phyloP scores from a whole-genome alignment of 768 basidiomycete species.

The Pisolithus sp. region DNA sequence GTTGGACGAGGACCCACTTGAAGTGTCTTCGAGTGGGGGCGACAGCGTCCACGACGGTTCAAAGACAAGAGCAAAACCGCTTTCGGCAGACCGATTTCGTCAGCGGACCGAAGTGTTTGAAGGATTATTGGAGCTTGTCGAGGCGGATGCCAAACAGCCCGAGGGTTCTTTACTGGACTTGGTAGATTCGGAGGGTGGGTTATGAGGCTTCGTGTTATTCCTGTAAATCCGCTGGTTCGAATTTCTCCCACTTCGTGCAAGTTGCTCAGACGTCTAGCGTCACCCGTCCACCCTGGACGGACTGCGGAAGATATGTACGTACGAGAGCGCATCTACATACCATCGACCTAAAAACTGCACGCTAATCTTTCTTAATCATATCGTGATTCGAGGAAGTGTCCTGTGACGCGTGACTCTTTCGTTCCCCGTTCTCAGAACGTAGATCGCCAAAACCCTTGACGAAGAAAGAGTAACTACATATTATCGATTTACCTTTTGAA shows the following conservation, averaged over 20 bases:
- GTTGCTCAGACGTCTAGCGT: background rate
- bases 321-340: too few relatives aligned
- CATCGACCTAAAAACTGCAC: too few relatives aligned
- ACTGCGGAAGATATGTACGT: too few relatives aligned
- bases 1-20: conserved; percentile 26
- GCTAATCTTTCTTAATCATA: too few relatives aligned
- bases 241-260: background rate
- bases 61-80: conserved; percentile 12
- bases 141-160: conserved; percentile 62
- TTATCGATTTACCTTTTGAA: too few relatives aligned
- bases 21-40: conserved; percentile 21
- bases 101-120: conserved; percentile 72
- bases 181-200: conserved; percentile 37
- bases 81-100: conserved; percentile 46
- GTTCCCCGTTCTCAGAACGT: too few relatives aligned
- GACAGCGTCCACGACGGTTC: background rate
- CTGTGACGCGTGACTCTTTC: too few relatives aligned
- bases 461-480: too few relatives aligned
- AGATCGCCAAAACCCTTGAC: too few relatives aligned
- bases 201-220: conserved; percentile 8
- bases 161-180: conserved; percentile 55
- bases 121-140: conserved; percentile 54
- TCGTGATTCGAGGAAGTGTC: too few relatives aligned
- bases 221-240: background rate
- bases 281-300: background rate